Conservation (phyloP, 768 basidiomycete genomes). For the Mycena alexandri region DNA sequence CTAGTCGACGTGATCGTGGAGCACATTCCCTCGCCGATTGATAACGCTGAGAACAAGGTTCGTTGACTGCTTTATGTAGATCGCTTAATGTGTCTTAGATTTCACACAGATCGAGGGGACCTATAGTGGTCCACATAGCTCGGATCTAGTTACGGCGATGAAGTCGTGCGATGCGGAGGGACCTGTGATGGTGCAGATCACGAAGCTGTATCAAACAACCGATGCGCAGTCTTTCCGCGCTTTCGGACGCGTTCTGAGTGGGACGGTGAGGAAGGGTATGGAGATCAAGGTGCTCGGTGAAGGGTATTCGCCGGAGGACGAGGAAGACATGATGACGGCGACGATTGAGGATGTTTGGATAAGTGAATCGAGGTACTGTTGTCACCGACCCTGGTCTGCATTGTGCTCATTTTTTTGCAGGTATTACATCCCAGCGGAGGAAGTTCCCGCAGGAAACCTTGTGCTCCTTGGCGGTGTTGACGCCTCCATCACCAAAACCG, state of each 20-base stretch:
- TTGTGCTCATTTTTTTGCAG: conserved; percentile 56
- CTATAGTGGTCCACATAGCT: conserved; percentile 90
- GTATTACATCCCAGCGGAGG: conserved; percentile 91
- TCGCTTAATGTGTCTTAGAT: conserved; percentile 20
- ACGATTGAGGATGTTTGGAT: conserved; percentile 92
- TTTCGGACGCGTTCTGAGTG: conserved; percentile 94
- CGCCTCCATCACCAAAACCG: conserved; percentile 94
- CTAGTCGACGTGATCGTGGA: conserved; percentile 93
- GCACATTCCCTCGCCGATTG: conserved; percentile 87
- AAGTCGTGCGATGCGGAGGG: conserved; percentile 85
- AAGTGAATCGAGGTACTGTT: conserved; percentile 81
- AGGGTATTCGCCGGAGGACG: conserved; percentile 98
- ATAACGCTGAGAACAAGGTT: conserved; percentile 73
- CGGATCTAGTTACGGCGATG: conserved; percentile 84
- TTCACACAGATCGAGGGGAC: conserved; percentile 76
- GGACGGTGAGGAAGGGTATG: conserved; percentile 87
- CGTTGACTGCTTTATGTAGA: conserved; percentile 6
- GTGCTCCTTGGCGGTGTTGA: conserved; percentile 95
- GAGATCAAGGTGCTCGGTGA: conserved; percentile 97
- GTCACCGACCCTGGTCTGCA: background rate
- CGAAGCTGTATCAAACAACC: conserved; percentile 96
- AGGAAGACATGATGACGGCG: conserved; percentile 95
- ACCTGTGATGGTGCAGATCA: conserved; percentile 92
- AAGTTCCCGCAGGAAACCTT: conserved; percentile 91
- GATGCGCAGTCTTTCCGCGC: conserved; percentile 98